Evolutionary conservation across 345 rosid species (phyloP), one percentile per base, ranked within the genome.

Genomic region (Arabis alpina): DNA sequence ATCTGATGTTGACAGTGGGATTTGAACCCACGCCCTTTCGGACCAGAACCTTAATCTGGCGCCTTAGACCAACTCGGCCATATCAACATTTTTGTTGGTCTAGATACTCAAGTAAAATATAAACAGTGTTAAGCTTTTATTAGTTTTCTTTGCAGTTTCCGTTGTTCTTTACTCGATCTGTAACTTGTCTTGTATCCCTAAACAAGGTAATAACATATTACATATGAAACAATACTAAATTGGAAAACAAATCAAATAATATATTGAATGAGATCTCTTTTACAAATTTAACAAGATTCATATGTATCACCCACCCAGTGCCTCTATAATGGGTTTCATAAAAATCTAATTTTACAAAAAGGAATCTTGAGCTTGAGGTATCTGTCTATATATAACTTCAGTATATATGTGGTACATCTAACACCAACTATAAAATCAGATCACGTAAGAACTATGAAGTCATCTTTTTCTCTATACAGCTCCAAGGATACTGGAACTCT

Each of bases 31-130:
- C 89, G 92, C 88, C 91, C 93, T 94, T 92, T 91, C 97, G 91
- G 93, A 92, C 97, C 91, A 90, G 93, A 89, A 92, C 98, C 98
- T 89, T 87, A 91, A 91, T 88, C 96, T 83, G 89, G 92, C 93
- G 91, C 93, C 97, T 89, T 89, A 84, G 89, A 87, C 98, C 91
- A 87, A 94, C 97, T 88, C 96, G 92, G 97, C 96, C 96, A 84
- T 89, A 87, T 85, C 89, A 83, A 86, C 96, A 3, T 14, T 0
- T n/a, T 34, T 34, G 37, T 0, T 6, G 0, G 1, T 34, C 23
- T 19, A 19, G 23, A 2, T 1, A 6, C 7, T 1, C 37, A 6
- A 5, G 7, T 34, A 6, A 34, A 34, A 34, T 34, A 34, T 34
- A 34, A 34, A 34, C 8, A 34, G 37, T 34, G 8, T 34, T 34